A percentile compares a stretch with the other conserved stretches of the same genome.
Conservation (phyloP, 1,139 yeast species). For the Zygoascus hellenicus region DNA sequence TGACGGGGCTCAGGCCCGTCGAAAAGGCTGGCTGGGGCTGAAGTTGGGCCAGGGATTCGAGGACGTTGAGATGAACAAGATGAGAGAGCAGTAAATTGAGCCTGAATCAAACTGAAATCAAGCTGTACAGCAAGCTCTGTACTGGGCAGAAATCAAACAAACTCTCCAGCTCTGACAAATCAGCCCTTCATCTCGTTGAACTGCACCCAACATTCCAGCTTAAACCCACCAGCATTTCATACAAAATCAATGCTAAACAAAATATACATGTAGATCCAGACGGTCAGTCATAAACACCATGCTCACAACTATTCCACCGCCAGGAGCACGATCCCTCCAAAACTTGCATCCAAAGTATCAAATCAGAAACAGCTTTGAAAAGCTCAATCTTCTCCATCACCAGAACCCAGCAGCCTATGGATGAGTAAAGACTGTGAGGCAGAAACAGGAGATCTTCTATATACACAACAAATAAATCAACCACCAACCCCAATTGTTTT, state of each 20-base stretch:
- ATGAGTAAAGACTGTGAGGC: constrained; percentile 26
- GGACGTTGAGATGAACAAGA: too few relatives aligned
- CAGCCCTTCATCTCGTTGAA: too few relatives aligned
- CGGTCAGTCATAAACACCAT: background rate
- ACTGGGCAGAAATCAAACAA: too few relatives aligned
- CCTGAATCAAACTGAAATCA: too few relatives aligned
- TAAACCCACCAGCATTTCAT: background rate
- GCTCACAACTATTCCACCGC: constrained; percentile 2
- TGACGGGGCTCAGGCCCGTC: background rate
- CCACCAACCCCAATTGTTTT: background rate
- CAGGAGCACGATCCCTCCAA: constrained; percentile 27
- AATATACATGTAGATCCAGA: constrained; percentile 5
- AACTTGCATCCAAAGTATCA: constrained; percentile 25
- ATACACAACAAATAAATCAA: constrained; percentile 10
- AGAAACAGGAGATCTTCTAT: constrained; percentile 30
- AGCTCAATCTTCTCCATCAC: constrained; percentile 34
- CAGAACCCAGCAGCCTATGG: constrained; percentile 32
- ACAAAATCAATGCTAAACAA: background rate
- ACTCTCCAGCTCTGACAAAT: too few relatives aligned
- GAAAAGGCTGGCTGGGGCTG: background rate
- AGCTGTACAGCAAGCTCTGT: too few relatives aligned
- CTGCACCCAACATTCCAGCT: too few relatives aligned
- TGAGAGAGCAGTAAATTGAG: too few relatives aligned
- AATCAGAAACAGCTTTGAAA: constrained; percentile 16
- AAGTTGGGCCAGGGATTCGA: too few relatives aligned